Evolutionary conservation across 2,329 filamentous ascomycete species (phyloP).

Genomic region (Cyphellophora attinorum): DNA sequence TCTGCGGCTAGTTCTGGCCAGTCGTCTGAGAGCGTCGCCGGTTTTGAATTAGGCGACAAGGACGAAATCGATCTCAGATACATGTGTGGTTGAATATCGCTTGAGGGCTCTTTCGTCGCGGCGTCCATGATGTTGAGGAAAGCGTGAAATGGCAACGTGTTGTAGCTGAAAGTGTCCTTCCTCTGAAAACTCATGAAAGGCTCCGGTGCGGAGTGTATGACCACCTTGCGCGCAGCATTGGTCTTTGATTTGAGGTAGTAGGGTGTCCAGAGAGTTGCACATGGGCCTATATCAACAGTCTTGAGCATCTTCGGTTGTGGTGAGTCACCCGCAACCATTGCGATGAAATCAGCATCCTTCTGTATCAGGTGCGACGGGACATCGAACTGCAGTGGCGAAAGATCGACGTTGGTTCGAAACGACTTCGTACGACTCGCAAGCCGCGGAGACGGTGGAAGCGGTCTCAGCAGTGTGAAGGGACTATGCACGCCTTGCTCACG

Average conservation of each 20-base stretch:
- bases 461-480: constrained; percentile 23
- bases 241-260: constrained; percentile 57
- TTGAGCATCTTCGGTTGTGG: constrained; percentile 58
- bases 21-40: constrained; percentile 61
- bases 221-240: constrained; percentile 52
- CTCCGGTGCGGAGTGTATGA: constrained; percentile 60
- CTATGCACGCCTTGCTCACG: constrained; percentile 18
- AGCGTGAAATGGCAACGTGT: constrained; percentile 54
- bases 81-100: constrained; percentile 37
- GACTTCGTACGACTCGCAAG: constrained; percentile 1
- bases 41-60: constrained; percentile 56
- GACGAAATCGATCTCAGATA: constrained; percentile 73
- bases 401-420: constrained; percentile 2
- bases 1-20: constrained; percentile 61
- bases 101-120: constrained; percentile 40
- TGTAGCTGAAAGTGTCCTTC: constrained; percentile 69
- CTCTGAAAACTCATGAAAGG: constrained; percentile 67
- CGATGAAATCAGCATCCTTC: constrained; percentile 40
- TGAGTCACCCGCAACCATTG: constrained; percentile 44
- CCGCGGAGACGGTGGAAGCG: constrained; percentile 8
- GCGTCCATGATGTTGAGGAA: constrained; percentile 48
- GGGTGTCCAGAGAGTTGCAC: constrained; percentile 57
- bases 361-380: not conserved
- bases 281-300: constrained; percentile 56
- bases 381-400: constrained; percentile 4